Base-by-base conservation (phyloP, 2,329 filamentous ascomycete species). In the Aspergillus sp. region DNA sequence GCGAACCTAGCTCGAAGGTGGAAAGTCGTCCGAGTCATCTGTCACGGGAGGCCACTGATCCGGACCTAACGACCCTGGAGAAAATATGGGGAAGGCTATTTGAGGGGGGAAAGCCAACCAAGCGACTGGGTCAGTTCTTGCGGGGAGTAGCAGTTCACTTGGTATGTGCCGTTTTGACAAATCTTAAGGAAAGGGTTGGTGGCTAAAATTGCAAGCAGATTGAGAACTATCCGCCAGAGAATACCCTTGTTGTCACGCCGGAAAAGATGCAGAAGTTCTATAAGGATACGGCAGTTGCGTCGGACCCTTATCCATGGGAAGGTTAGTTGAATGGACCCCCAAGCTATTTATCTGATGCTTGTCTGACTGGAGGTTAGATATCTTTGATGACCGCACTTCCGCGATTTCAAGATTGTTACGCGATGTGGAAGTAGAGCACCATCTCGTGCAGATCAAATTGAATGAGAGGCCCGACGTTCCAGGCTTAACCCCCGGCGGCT, bases 41-140 rank as follows among this genome's bases (percentile, higher is more conserved):
- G 7, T 58, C 60, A 10, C 63, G 70, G 29, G 28, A 41, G 26
- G 26, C 12, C 28, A 61, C 69, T 0, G 60, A 62, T 8, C 65
- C 66, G 30, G 78, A 81, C 49, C 62, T 75, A 50, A 82, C 78
- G 1, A 77, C 78, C 1, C 65, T 85, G 29, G 86, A 90, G 61
- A 79, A 78, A 60, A 82, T 83, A 60, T 94, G 88, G 88, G 85
- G 86, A 4, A 74, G 73, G 7, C 65, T 94, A 2, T 94, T 94
- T 60, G 81, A 74, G 2, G 73, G 81, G 29, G 85, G 83, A 0
- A 75, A 77, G 47, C 80, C 86, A 1, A 90, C 87, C 0, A 66
- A 74, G 42, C 75, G 86, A 44, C 73, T 91, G 10, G 78, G 79
- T 0, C 79, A 89, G 53, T 81, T 93, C 35, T 69, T 94, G 42